Conservation (phyloP, 352 stramenopile genomes). For the Pythium sp. region DNA sequence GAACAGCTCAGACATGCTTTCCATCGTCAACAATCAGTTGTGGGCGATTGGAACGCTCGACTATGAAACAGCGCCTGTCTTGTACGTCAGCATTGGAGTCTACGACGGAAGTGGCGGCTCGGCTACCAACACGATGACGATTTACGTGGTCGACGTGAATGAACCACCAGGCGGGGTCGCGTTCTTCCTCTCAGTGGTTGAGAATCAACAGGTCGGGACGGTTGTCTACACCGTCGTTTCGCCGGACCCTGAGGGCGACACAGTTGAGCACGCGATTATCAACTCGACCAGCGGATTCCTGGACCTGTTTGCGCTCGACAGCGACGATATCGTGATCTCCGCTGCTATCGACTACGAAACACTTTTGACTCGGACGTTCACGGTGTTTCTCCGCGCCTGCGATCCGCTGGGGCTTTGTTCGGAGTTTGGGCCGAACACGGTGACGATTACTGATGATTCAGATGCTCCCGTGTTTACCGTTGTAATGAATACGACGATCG, state of each 20-base stretch:
- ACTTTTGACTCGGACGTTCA: constrained; percentile 23
- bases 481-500: constrained; percentile 9
- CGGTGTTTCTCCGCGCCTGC: constrained; percentile 29
- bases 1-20: constrained; percentile 10
- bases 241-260: constrained; percentile 42
- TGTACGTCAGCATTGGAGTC: constrained; percentile 24
- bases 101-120: constrained; percentile 21
- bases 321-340: neutral
- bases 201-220: constrained; percentile 36
- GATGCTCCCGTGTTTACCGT: constrained; percentile 36
- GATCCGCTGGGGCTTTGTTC: constrained; percentile 40
- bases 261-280: constrained; percentile 14
- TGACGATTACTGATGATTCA: constrained; percentile 39
- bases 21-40: constrained; percentile 3
- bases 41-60: constrained; percentile 7
- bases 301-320: constrained; percentile 13
- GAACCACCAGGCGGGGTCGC: constrained; percentile 23
- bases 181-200: constrained; percentile 28
- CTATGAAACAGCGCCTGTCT: constrained; percentile 5
- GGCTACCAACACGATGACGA: constrained; percentile 19
- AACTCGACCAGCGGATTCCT: constrained; percentile 9
- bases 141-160: constrained; percentile 31
- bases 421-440: constrained; percentile 34
- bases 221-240: constrained; percentile 23
- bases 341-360: constrained; percentile 12